Base-by-base conservation (phyloP, 2,329 filamentous ascomycete species). In the Fusarium sp. region DNA sequence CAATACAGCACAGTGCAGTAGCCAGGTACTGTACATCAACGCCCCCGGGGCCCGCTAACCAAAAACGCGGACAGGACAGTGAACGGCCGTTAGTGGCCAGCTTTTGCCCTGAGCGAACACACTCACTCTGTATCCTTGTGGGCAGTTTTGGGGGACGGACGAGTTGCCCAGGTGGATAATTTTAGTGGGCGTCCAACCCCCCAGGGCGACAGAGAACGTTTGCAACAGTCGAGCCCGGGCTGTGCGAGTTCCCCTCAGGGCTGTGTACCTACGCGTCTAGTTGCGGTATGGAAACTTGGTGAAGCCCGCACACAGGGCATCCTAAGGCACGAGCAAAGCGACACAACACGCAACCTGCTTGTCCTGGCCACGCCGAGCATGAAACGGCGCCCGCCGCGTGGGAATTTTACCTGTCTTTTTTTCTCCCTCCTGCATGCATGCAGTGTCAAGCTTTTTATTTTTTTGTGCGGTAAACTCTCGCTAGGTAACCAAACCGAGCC, bases 211-310 rank as follows among this genome's bases (percentile, higher is more conserved):
- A 22, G 40, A 31, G 29, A 42, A 42, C 50, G 38, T 63, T 71
- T 59, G 60, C 35, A 54, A 29, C 38, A 67, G 57, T 29, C 38
- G 16, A 20, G 45, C 47, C 31, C 10, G 22, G 70, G 67, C 71
- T 69, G 71, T 74, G 71, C 47, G 56, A 58, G 71, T 62, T 69
- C 57, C 61, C 68, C 35, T 63, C 71, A 71, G 67, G 70, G 57
- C 67, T 74, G 63, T 65, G 63, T 71, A 71, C 11, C n/a, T 42
- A 27, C 42, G 70, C 68, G 71, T 74, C 63, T 57, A 63, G 52
- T 57, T 45, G 56, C 56, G 67, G 38, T 74, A 22, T 22, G 20
- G 40, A 42, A 42, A 42, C 70, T 67, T 60, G 52, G 33, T 73
- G n/a, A 31, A 50, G 42, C n/a, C 22, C 7, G 36, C 38, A 42